These are phyloP conservation scores for Heimioporus sp. DNA, from an alignment of 768 basidiomycete species.

Conservation along the genomic window DNA sequence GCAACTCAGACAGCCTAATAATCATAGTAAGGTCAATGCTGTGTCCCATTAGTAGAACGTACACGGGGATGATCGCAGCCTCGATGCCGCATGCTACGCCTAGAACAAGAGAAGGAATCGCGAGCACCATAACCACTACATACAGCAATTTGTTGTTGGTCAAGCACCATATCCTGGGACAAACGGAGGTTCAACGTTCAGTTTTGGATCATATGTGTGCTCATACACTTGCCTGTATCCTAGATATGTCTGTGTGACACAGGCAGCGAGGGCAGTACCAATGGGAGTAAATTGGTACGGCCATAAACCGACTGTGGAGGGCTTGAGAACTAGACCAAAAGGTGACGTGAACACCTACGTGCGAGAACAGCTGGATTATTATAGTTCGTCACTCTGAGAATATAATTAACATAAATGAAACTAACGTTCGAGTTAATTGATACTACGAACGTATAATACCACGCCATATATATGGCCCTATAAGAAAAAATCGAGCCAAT, in stretches of 20 bases:
- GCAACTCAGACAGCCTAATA: slow-evolving; percentile 40
- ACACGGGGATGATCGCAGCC: slow-evolving; percentile 42
- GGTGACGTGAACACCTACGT: background rate
- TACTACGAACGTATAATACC: slow-evolving; percentile 7
- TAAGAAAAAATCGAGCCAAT: background rate
- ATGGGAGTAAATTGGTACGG: slow-evolving; percentile 50
- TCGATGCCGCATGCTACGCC: slow-evolving; percentile 43
- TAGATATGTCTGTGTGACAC: slow-evolving; percentile 51
- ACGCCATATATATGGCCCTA: slow-evolving; percentile 14
- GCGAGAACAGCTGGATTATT: slow-evolving; percentile 9
- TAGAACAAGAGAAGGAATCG: slow-evolving; percentile 40
- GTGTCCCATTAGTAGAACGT: slow-evolving; percentile 8
- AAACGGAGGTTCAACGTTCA: background rate
- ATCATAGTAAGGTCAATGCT: background rate
- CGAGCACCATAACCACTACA: slow-evolving; percentile 34
- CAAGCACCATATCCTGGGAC: slow-evolving; percentile 13
- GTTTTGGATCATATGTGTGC: background rate
- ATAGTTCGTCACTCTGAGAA: slow-evolving; percentile 11
- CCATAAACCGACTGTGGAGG: slow-evolving; percentile 39
- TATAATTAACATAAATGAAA: background rate
- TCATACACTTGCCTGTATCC: slow-evolving; percentile 37
- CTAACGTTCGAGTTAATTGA: no score
- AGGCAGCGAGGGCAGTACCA: slow-evolving; percentile 43
- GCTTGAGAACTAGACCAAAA: background rate
- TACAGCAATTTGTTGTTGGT: slow-evolving; percentile 23